Evolutionary conservation across 2,329 filamentous ascomycete species (phyloP).

Genomic region (Westerdykella aurantiaca): DNA sequence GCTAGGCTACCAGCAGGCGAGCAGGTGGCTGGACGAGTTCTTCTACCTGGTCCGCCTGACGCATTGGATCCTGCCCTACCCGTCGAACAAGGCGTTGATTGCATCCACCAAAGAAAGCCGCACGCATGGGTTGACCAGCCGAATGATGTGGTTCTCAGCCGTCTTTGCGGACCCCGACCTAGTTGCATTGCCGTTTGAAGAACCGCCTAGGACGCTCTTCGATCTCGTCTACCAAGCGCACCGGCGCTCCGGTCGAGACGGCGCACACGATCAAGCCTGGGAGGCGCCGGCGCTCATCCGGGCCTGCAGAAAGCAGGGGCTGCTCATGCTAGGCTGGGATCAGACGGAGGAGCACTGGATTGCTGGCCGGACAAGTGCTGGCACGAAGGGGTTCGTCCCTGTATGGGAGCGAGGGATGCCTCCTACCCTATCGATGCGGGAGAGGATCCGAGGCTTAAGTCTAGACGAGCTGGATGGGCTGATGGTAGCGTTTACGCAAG

Average conservation of each 20-base stretch:
- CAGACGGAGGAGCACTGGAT: neutral
- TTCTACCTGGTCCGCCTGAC: slow-evolving; percentile 2
- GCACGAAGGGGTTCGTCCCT: neutral
- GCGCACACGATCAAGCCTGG: neutral
- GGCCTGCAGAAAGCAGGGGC: too few species aligned
- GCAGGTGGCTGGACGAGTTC: too few species aligned
- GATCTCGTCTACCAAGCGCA: neutral
- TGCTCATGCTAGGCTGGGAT: neutral
- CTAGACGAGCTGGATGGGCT: neutral
- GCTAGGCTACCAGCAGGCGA: too few species aligned
- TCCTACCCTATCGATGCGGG: neutral
- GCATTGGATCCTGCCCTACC: slow-evolving; percentile 3
- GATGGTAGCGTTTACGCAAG: neutral
- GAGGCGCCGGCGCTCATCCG: neutral
- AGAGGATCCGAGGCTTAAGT: neutral
- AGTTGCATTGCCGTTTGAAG: neutral
- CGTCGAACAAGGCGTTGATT: slow-evolving; percentile 1
- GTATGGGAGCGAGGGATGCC: neutral
- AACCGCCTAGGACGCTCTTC: neutral
- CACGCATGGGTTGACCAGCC: neutral
- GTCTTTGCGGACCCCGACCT: neutral
- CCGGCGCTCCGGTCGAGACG: neutral
- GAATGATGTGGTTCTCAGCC: slow-evolving; percentile 5
- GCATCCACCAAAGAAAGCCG: neutral
- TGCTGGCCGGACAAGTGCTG: neutral